Percentiles rank a stretch among this genome's conserved stretches.
phyloP scores from a whole-genome alignment of 2,329 filamentous ascomycete genomes.

The Knoxdaviesia proteae region DNA sequence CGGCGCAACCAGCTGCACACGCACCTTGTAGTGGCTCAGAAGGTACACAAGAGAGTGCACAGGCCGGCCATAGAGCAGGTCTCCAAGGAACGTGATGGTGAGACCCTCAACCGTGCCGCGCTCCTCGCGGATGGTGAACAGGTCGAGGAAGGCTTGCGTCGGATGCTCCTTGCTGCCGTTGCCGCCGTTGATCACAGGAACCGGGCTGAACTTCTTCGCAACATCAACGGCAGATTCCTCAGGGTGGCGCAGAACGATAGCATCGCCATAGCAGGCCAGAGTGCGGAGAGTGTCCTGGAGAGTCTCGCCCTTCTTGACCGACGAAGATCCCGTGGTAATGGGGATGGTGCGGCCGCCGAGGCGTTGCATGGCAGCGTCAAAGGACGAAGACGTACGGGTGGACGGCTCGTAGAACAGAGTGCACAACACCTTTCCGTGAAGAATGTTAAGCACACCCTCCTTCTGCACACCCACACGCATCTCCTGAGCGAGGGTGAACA shows the following conservation, averaged over 20 bases:
- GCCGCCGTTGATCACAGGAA: slow-evolving; percentile 91
- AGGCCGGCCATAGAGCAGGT: slow-evolving; percentile 79
- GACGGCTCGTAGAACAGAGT: slow-evolving; percentile 97
- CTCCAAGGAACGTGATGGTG: slow-evolving; percentile 88
- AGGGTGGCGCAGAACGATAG: slow-evolving; percentile 87
- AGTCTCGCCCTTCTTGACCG: slow-evolving; percentile 82
- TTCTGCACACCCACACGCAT: slow-evolving; percentile 92
- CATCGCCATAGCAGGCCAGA: slow-evolving; percentile 82
- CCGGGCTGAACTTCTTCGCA: slow-evolving; percentile 69
- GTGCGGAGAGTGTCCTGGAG: slow-evolving; percentile 88
- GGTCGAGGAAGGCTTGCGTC: slow-evolving; percentile 89
- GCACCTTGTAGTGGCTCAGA: slow-evolving; percentile 86
- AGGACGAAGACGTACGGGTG: slow-evolving; percentile 84
- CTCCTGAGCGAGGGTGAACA: slow-evolving; percentile 94
- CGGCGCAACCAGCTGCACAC: slow-evolving; percentile 78
- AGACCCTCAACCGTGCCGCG: slow-evolving; percentile 86
- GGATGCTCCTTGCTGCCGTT: slow-evolving; percentile 94
- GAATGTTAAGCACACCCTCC: slow-evolving; percentile 68
- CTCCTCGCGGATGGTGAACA: slow-evolving; percentile 97
- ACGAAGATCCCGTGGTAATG: slow-evolving; percentile 67
- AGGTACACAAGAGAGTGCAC: slow-evolving; percentile 92
- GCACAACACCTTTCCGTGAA: slow-evolving; percentile 70
- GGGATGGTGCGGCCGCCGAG: slow-evolving; percentile 73
- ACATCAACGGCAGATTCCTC: slow-evolving; percentile 60
- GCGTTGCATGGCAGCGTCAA: slow-evolving; percentile 96